Conservation (phyloP, 2,329 filamentous ascomycete genomes). For the Thyridium curvatum region DNA sequence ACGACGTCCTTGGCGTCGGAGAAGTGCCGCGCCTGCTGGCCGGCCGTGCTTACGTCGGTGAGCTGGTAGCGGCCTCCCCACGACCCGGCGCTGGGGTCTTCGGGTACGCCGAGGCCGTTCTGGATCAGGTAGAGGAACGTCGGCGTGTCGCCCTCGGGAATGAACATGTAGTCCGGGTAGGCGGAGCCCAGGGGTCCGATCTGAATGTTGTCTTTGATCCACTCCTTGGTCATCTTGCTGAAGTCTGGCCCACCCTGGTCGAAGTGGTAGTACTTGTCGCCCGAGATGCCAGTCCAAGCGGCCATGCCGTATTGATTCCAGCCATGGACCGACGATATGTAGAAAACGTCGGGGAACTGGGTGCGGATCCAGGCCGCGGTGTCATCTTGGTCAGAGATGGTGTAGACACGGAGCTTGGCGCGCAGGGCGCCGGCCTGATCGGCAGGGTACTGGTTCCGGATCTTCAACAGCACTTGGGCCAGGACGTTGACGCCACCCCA, state of each 20-base stretch:
- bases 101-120: constrained; percentile 38
- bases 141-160: constrained; percentile 47
- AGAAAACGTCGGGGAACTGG: constrained; percentile 41
- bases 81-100: constrained; percentile 38
- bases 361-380: constrained; percentile 43
- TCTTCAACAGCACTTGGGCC: constrained; percentile 35
- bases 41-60: constrained; percentile 22
- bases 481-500: constrained; percentile 46
- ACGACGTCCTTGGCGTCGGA: constrained; percentile 21
- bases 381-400: constrained; percentile 49
- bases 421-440: constrained; percentile 24
- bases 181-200: constrained; percentile 33
- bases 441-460: constrained; percentile 20
- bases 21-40: constrained; percentile 18
- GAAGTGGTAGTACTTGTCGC: constrained; percentile 37
- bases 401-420: constrained; percentile 33
- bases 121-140: constrained; percentile 42
- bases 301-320: constrained; percentile 43
- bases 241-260: constrained; percentile 38
- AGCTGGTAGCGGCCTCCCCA: constrained; percentile 42
- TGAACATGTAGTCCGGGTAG: constrained; percentile 42
- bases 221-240: constrained; percentile 33
- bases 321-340: constrained; percentile 41
- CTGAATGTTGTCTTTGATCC: constrained; percentile 48
- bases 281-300: constrained; percentile 43